phyloP scores from a whole-genome alignment of 352 stramenopile species.

The Phytophthora tubulina region DNA sequence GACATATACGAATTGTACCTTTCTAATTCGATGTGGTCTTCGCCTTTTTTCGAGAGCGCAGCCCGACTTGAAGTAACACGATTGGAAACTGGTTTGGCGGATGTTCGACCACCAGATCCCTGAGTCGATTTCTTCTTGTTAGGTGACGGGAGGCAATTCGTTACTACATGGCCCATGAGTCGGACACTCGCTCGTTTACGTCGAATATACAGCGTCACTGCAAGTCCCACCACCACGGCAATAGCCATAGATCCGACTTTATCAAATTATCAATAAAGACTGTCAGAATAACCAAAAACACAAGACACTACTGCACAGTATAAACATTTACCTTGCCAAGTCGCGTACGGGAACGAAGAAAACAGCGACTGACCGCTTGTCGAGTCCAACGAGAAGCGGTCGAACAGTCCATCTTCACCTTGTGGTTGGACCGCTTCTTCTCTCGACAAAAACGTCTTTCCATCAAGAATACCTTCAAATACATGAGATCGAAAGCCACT shows the following conservation, averaged over 20 bases:
- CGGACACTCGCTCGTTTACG: conserved; percentile 46
- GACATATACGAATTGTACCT: conserved; percentile 33
- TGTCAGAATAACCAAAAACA: conserved; percentile 5
- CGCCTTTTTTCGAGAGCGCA: conserved; percentile 35
- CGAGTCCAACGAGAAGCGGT: conserved; percentile 44
- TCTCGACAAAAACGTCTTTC: conserved; percentile 50
- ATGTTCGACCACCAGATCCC: conserved; percentile 17
- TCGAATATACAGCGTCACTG: conserved; percentile 61
- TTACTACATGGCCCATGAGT: conserved; percentile 31
- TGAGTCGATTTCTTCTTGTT: conserved; percentile 9
- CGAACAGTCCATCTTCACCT: conserved; percentile 43
- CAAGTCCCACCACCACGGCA: conserved; percentile 58
- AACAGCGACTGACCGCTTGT: conserved; percentile 41
- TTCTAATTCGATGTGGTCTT: conserved; percentile 52
- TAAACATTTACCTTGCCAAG: conserved; percentile 57
- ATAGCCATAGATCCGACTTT: conserved; percentile 63
- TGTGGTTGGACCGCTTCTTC: conserved; percentile 40
- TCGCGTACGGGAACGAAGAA: conserved; percentile 53
- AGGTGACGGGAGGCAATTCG: conserved; percentile 25
- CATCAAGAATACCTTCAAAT: conserved; percentile 56
- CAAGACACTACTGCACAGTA: not conserved
- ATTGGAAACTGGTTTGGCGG: conserved; percentile 35
- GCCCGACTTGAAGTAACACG: conserved; percentile 32
- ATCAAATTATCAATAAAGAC: conserved; percentile 2
- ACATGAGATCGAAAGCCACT: conserved; percentile 63